These are phyloP conservation scores for Exophiala xenobiotica DNA, from an alignment of 2,329 filamentous ascomycete genomes.

Conservation along the genomic window DNA sequence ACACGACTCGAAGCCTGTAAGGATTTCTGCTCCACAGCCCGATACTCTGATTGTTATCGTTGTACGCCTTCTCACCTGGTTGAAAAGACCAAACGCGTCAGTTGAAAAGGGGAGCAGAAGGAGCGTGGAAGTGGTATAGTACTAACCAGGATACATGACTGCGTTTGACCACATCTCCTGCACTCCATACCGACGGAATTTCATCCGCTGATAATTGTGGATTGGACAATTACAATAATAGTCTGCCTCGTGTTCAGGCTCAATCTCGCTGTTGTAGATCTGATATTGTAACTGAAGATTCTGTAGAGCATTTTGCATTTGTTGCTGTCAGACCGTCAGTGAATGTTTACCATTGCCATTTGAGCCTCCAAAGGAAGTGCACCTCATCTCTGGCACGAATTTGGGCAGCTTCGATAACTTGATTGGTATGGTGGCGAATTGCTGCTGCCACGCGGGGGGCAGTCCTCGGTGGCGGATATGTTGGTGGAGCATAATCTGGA, in stretches of 20 bases:
- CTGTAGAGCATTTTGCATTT: conserved; percentile 46
- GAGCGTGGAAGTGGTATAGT: no score
- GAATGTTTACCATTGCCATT: background rate
- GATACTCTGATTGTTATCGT: conserved; percentile 29
- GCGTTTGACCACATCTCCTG: conserved; percentile 47
- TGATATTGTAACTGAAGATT: conserved; percentile 40
- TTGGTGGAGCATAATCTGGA: conserved; percentile 18
- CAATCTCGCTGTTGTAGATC: conserved; percentile 50
- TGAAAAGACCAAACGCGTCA: background rate
- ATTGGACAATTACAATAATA: conserved; percentile 43
- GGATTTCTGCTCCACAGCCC: conserved; percentile 37
- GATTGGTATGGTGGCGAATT: conserved; percentile 37
- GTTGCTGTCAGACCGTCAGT: conserved; percentile 34
- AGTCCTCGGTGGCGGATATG: conserved; percentile 13
- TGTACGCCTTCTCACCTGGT: conserved; percentile 32
- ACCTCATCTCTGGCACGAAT: conserved; percentile 44
- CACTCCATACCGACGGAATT: conserved; percentile 39
- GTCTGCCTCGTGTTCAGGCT: conserved; percentile 48
- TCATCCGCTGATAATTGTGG: conserved; percentile 41
- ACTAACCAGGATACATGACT: conserved; percentile 48
- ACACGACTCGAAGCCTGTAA: conserved; percentile 36
- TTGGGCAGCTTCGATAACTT: conserved; percentile 40
- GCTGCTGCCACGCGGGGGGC: background rate
- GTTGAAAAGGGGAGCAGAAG: no score
- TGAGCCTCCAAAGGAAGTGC: background rate